A percentile compares a stretch with the other conserved stretches of the same genome.
phyloP scores from a whole-genome alignment of 768 basidiomycete genomes.

The Inosperma sp. region DNA sequence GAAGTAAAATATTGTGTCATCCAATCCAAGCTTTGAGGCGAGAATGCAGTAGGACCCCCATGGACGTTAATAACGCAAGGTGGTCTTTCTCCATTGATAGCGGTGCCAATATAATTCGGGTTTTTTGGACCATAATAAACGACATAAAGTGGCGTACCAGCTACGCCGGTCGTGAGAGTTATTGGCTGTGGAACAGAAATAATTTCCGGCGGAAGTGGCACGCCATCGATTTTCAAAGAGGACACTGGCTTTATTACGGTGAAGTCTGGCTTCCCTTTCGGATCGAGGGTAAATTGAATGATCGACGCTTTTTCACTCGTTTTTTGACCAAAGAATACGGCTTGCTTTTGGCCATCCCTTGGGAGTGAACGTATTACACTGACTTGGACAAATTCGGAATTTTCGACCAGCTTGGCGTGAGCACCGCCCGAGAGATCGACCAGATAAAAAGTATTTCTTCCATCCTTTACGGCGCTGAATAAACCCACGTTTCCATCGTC shows the following conservation, averaged over 20 bases:
- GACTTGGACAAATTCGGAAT: constrained; percentile 43
- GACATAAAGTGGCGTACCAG: constrained; percentile 46
- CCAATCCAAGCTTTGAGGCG: constrained; percentile 47
- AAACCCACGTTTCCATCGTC: constrained; percentile 30
- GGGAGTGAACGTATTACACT: constrained; percentile 33
- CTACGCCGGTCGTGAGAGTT: constrained; percentile 34
- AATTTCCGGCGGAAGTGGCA: constrained; percentile 20
- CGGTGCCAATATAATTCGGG: constrained; percentile 50
- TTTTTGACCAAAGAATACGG: constrained; percentile 44
- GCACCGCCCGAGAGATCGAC: constrained; percentile 32
- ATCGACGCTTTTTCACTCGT: constrained; percentile 35
- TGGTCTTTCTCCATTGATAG: constrained; percentile 49
- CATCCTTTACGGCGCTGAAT: constrained; percentile 40
- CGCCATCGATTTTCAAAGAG: constrained; percentile 6
- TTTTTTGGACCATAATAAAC: constrained; percentile 68
- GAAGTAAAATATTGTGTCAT: constrained; percentile 62
- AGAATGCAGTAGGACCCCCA: constrained; percentile 63
- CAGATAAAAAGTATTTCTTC: constrained; percentile 37
- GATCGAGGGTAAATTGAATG: constrained; percentile 29
- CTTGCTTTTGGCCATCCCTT: constrained; percentile 21
- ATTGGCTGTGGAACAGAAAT: constrained; percentile 50
- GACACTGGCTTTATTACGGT: constrained; percentile 9
- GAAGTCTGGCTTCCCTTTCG: constrained; percentile 6
- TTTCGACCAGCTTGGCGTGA: constrained; percentile 31
- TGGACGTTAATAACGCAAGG: constrained; percentile 64